Evolutionary conservation across 2,329 filamentous ascomycete species (phyloP).

Genomic region (Cladosporium sp.): DNA sequence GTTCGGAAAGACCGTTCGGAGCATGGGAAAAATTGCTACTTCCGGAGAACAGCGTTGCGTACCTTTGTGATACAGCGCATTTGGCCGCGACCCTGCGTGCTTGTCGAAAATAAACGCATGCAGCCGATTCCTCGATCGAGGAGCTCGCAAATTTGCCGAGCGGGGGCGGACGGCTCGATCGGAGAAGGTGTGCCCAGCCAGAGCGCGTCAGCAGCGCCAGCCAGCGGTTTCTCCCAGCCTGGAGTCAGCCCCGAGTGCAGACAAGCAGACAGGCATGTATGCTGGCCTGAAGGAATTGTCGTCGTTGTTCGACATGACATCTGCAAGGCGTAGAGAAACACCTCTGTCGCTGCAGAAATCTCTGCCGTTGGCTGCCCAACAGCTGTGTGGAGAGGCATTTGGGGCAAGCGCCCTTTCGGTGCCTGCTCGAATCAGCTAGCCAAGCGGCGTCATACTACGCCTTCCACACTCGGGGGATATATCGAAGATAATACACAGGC

Average conservation of each 20-base stretch:
- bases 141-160: constrained; percentile 10
- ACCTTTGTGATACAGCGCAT: not conserved
- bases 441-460: constrained; percentile 5
- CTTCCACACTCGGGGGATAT: constrained; percentile 3
- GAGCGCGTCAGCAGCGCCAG: constrained; percentile 7
- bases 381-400: constrained; percentile 5
- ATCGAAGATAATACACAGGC: constrained; percentile 20
- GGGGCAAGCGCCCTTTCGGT: constrained; percentile 7
- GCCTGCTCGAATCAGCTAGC: constrained; percentile 1
- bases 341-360: constrained; percentile 1
- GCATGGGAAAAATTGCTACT: no score
- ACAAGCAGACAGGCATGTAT: not conserved
- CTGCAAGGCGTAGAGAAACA: not conserved
- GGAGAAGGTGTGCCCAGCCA: constrained; percentile 3
- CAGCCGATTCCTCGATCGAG: constrained; percentile 8
- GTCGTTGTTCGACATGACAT: not conserved
- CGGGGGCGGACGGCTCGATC: constrained; percentile 13
- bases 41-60: not conserved
- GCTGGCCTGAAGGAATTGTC: not conserved
- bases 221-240: constrained; percentile 1
- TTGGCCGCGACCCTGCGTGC: not conserved
- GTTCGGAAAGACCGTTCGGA: no score
- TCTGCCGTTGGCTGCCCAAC: constrained; percentile 12
- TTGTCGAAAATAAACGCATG: not conserved
- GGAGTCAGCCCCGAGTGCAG: constrained; percentile 5